A percentile compares a stretch with the other conserved stretches of the same genome.
Evolutionary conservation across 2,329 filamentous ascomycete species (phyloP).

Genomic region (Annulohypoxylon truncatum): DNA sequence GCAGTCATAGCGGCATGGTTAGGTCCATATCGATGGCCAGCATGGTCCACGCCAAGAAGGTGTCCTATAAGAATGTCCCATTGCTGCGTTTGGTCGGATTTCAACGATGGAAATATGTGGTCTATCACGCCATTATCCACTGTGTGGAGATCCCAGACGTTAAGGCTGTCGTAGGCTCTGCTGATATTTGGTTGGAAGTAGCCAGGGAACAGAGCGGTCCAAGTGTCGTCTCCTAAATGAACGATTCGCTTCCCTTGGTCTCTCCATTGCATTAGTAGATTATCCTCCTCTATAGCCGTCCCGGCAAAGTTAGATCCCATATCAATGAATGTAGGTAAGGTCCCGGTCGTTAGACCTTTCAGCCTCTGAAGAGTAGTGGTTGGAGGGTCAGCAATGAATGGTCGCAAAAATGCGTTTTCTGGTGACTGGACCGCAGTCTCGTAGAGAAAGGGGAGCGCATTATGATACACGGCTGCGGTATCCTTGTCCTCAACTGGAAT

Average conservation of each 20-base stretch:
- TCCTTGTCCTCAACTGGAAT: constrained; percentile 74
- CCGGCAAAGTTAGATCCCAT: constrained; percentile 95
- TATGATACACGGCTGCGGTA: constrained; percentile 76
- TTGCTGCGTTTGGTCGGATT: constrained; percentile 69
- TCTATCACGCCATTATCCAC: constrained; percentile 95
- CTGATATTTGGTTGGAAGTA: constrained; percentile 92
- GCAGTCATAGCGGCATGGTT: constrained; percentile 91
- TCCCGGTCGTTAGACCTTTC: constrained; percentile 95
- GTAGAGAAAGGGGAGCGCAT: constrained; percentile 87
- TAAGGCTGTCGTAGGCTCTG: constrained; percentile 93
- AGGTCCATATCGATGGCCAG: constrained; percentile 94
- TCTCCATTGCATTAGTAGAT: constrained; percentile 75
- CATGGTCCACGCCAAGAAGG: constrained; percentile 95
- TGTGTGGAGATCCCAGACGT: constrained; percentile 97
- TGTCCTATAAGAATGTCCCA: constrained; percentile 98
- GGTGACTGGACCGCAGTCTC: constrained; percentile 81
- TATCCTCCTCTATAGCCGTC: constrained; percentile 93
- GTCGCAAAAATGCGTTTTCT: constrained; percentile 85
- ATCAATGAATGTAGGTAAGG: constrained; percentile 93
- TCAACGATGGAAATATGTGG: constrained; percentile 86
- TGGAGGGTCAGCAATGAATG: constrained; percentile 96
- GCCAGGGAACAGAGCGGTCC: constrained; percentile 92
- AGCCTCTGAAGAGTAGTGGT: constrained; percentile 92
- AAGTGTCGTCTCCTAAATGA: constrained; percentile 97
- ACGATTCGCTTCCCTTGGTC: constrained; percentile 79